Conservation (phyloP, 1,284 basidiomycete genomes). For the Fomes fomentarius region DNA sequence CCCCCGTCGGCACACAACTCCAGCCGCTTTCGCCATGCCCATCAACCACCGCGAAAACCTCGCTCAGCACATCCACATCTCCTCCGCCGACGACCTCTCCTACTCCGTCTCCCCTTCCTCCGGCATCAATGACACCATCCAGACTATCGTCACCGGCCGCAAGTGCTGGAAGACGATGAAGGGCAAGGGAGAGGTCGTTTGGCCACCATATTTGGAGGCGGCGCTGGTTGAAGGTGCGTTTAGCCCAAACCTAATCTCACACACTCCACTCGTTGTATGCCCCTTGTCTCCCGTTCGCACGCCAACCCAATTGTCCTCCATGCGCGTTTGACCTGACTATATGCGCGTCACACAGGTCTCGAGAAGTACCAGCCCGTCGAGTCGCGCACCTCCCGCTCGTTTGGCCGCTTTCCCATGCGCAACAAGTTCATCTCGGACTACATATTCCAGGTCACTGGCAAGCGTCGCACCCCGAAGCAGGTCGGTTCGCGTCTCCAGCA, state of each 20-base stretch:
- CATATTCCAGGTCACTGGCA: slow-evolving; percentile 66
- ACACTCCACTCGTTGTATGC: slow-evolving; percentile 2
- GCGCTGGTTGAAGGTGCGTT: slow-evolving; percentile 72
- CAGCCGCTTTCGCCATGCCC: background rate
- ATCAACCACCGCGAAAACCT: slow-evolving; percentile 26
- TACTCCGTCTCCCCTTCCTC: slow-evolving; percentile 31
- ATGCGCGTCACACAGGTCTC: slow-evolving; percentile 45
- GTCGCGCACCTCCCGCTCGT: slow-evolving; percentile 67
- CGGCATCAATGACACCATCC: slow-evolving; percentile 39
- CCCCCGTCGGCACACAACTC: background rate
- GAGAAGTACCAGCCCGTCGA: slow-evolving; percentile 74
- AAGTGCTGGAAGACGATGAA: slow-evolving; percentile 77
- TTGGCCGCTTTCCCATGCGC: slow-evolving; percentile 74
- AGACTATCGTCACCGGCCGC: slow-evolving; percentile 65
- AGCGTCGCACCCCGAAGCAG: slow-evolving; percentile 70
- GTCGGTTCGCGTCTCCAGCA: slow-evolving; percentile 77
- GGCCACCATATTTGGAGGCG: slow-evolving; percentile 77
- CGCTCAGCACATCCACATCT: slow-evolving; percentile 35
- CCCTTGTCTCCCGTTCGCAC: background rate
- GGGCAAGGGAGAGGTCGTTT: slow-evolving; percentile 69
- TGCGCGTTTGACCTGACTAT: background rate
- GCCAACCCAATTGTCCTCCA: background rate
- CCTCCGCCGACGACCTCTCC: slow-evolving; percentile 37
- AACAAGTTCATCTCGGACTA: slow-evolving; percentile 79
- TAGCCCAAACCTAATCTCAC: background rate